These are phyloP conservation scores for Prunus padus DNA, from an alignment of 306 rosid species.

Conservation along the genomic window DNA sequence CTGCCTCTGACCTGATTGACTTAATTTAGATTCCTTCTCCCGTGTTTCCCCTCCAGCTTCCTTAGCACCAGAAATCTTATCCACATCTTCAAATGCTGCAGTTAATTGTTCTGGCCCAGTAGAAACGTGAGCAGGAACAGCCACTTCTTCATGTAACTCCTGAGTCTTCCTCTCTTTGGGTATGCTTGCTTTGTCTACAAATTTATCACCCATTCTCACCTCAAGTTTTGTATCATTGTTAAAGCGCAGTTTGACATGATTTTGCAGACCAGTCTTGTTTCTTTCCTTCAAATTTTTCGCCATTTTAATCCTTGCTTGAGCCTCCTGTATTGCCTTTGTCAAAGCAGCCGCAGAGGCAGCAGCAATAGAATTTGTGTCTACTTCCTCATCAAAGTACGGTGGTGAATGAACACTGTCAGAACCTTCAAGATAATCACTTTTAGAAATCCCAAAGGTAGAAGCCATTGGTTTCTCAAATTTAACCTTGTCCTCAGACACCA, in stretches of 20 bases:
- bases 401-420: conserved; percentile 46
- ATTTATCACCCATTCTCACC: conserved; percentile 31
- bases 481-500: conserved; percentile 27
- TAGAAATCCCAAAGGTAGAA: conserved; percentile 31
- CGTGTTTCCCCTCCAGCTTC: conserved; percentile 36
- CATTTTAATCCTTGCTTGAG: conserved; percentile 67
- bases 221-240: conserved; percentile 39
- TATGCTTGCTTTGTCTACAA: conserved; percentile 27
- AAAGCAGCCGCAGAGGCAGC: conserved; percentile 86
- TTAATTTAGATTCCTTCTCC: conserved; percentile 31
- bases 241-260: conserved; percentile 43
- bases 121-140: conserved; percentile 33
- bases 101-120: conserved; percentile 37
- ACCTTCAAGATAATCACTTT: conserved; percentile 33
- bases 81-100: conserved; percentile 30
- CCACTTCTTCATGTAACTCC: conserved; percentile 38
- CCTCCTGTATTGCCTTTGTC: conserved; percentile 91
- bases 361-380: conserved; percentile 72
- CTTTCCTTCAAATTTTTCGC: conserved; percentile 75
- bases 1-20: conserved; percentile 34
- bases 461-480: conserved; percentile 38
- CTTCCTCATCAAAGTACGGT: conserved; percentile 54
- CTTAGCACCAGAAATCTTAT: conserved; percentile 17
- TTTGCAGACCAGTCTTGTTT: conserved; percentile 65
- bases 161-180: conserved; percentile 37